Evolutionary conservation across 2,329 filamentous ascomycete genomes (phyloP), one percentile per base, ranked within the genome.

Genomic region (Claviceps sp.): DNA sequence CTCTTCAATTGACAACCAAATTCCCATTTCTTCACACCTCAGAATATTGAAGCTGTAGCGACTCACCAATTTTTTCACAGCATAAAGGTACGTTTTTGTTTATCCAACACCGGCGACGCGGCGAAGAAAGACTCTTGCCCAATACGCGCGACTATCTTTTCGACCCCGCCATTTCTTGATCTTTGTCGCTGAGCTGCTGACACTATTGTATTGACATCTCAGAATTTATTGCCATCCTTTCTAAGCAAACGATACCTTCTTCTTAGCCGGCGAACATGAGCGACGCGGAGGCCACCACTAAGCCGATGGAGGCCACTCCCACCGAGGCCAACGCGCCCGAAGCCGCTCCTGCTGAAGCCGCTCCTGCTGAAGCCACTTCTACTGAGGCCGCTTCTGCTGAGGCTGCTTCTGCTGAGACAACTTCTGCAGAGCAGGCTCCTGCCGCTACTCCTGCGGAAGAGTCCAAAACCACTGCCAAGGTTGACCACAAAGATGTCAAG

Each of bases 401-500:
- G 30, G 56, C 58, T 9, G 55, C 54, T 24, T 13, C 59, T 9
- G 59, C 65, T 9, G 40, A 40, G 14, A 62, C 65, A 45, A 54
- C 59, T 16, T 59, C 66, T 20, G 20, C 26, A 9, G 30, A 14
- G 4, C 26, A 61, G 48, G 40, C 57, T 13, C 58, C 65, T 30
- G 62, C 65, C 47, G 55, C 59, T 16, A 55, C 54, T 30, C 14
- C 59, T 11, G 60, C 65, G 2, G 38, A 20, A 30, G 56, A 58
- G 7, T 44, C 56, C 53, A 73, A 71, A 70, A 76, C 67, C 52
- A 72, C 65, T 37, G 69, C 66, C 56, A 62, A 64, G 57, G 64
- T 66, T 52, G 63, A 72, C 54, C 57, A 61, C 48, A 63, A 70
- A 37, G 65, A 72, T 58, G 63, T 62, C 54, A 61, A 65, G 58